Evolutionary conservation across 2,329 filamentous ascomycete species (phyloP).

Genomic region (Pestalotiopsis sp.): DNA sequence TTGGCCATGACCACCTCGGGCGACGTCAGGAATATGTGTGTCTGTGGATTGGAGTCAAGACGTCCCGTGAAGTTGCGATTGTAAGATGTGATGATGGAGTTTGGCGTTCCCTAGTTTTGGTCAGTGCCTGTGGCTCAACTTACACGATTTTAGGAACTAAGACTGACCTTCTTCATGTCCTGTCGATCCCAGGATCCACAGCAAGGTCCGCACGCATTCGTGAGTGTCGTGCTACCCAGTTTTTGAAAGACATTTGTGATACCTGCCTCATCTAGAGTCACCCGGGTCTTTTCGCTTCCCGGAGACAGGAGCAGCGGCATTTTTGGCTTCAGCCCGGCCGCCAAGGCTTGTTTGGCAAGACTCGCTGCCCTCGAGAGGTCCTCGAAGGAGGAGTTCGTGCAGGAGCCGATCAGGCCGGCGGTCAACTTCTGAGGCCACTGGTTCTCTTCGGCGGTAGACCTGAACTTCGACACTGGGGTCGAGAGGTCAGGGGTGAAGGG

Average conservation of each 20-base stretch:
- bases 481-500: conserved; percentile 98
- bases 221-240: conserved; percentile 91
- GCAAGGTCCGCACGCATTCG: conserved; percentile 92
- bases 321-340: conserved; percentile 94
- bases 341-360: conserved; percentile 86
- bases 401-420: conserved; percentile 95
- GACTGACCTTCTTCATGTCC: conserved; percentile 79
- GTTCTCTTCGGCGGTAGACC: conserved; percentile 89
- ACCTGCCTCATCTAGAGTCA: conserved; percentile 87
- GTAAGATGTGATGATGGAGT: conserved; percentile 98
- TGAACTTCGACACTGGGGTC: conserved; percentile 97
- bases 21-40: conserved; percentile 90
- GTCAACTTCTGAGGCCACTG: conserved; percentile 96
- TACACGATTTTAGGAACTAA: neutral
- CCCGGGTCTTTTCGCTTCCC: conserved; percentile 94
- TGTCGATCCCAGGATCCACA: conserved; percentile 94
- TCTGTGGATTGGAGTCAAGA: conserved; percentile 94
- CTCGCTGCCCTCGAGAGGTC: conserved; percentile 94
- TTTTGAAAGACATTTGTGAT: conserved; percentile 94
- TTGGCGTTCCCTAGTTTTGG: conserved; percentile 65
- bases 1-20: conserved; percentile 88
- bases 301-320: conserved; percentile 92
- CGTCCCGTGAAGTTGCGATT: conserved; percentile 99
- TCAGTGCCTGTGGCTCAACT: neutral
- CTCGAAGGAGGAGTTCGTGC: conserved; percentile 86